Conservation (phyloP, 2,329 filamentous ascomycete species). For the Stachybotrys chlorohalonatus region DNA sequence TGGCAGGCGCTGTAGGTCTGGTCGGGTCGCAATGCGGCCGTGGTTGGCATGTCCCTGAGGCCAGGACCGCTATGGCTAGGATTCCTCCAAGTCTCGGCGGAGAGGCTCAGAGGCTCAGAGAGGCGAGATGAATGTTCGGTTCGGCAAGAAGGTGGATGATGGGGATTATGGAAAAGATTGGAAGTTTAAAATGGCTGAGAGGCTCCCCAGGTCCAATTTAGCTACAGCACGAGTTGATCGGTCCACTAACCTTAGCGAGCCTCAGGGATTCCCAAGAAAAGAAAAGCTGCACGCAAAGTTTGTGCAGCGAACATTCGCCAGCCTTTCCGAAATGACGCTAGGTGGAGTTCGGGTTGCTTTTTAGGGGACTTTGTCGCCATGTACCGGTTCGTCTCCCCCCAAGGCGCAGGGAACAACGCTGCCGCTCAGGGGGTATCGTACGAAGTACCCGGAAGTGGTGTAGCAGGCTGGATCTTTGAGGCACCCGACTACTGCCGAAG, state of each 20-base stretch:
- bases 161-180: not conserved
- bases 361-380: not conserved
- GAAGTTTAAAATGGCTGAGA: not conserved
- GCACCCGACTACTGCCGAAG: no score
- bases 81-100: not conserved
- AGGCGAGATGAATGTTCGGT: not conserved
- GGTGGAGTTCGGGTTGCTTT: not conserved
- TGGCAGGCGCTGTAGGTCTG: not conserved
- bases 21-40: not conserved
- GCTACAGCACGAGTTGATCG: not conserved
- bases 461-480: no score
- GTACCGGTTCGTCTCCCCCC: not conserved
- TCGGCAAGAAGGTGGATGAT: not conserved
- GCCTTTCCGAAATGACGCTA: not conserved
- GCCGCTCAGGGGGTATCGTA: no score
- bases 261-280: not conserved
- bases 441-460: no score
- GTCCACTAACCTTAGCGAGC: not conserved
- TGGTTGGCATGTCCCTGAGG: not conserved
- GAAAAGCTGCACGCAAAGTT: not conserved
- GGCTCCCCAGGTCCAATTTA: not conserved
- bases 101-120: not conserved
- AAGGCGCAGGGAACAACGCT: not conserved
- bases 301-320: not conserved
- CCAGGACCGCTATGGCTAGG: not conserved